Conservation (phyloP, 768 basidiomycete genomes). For the Naganishia vaughanmartiniae region DNA sequence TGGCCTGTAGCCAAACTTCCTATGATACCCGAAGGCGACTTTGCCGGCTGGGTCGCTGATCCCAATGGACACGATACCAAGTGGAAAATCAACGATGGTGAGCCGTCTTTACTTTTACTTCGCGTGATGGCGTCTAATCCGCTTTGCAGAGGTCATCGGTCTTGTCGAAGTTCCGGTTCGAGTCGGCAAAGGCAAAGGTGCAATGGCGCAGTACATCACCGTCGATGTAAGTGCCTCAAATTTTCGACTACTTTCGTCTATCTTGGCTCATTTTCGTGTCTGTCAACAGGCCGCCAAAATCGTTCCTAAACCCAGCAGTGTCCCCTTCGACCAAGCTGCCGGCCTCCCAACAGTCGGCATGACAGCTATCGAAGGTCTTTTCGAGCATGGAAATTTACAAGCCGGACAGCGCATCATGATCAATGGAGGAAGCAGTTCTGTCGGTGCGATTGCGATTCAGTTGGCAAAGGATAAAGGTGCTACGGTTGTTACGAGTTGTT, state of each 20-base stretch:
- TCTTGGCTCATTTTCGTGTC: background rate
- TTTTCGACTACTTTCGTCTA: background rate
- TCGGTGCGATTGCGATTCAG: conserved; percentile 68
- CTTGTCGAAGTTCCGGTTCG: conserved; percentile 6
- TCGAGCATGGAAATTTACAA: conserved; percentile 57
- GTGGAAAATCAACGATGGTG: conserved; percentile 21
- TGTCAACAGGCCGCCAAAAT: conserved; percentile 35
- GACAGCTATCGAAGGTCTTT: conserved; percentile 62
- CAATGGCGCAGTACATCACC: conserved; percentile 27
- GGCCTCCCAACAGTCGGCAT: conserved; percentile 60
- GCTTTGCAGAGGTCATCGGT: conserved; percentile 24
- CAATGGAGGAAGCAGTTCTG: conserved; percentile 67
- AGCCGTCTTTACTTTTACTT: background rate
- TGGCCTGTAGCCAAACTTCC: conserved; percentile 58
- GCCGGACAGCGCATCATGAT: conserved; percentile 63
- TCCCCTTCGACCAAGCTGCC: conserved; percentile 63
- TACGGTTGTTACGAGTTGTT: conserved; percentile 61
- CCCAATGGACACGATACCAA: conserved; percentile 53
- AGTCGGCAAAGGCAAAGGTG: conserved; percentile 27
- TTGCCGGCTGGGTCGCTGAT: conserved; percentile 64
- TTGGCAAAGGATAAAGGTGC: conserved; percentile 65
- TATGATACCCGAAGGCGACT: conserved; percentile 61
- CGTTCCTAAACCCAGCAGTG: conserved; percentile 56
- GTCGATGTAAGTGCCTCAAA: conserved; percentile 32
- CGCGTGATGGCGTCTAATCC: background rate